Conservation (phyloP, 2,329 filamentous ascomycete species). For the Xylaria sp. region DNA sequence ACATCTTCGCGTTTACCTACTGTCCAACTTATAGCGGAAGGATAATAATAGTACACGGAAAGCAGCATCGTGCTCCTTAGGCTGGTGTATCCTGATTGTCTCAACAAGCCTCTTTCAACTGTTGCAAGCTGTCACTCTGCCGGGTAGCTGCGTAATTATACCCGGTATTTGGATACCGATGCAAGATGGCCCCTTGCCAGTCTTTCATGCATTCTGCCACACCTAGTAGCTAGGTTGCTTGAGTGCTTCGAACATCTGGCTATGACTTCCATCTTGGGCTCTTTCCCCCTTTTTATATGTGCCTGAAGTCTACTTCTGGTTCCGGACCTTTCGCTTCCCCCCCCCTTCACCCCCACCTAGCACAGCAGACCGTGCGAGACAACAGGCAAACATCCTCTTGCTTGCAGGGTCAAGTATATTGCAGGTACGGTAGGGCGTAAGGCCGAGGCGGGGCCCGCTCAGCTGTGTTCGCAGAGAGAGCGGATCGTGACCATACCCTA, state of each 20-base stretch:
- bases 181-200: slow-evolving; percentile 14
- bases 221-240: slow-evolving; percentile 12
- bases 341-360: slow-evolving; percentile 17
- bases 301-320: slow-evolving; percentile 4
- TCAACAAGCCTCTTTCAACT: background rate
- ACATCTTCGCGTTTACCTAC: slow-evolving; percentile 1
- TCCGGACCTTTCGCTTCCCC: background rate
- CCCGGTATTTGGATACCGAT: slow-evolving; percentile 35
- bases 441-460: slow-evolving; percentile 4
- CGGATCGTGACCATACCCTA: slow-evolving; percentile 17
- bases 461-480: slow-evolving; percentile 4
- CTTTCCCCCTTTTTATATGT: slow-evolving; percentile 7
- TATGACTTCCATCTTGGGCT: slow-evolving; percentile 10
- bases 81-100: background rate
- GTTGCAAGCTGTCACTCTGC: slow-evolving; percentile 5
- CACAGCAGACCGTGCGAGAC: slow-evolving; percentile 13
- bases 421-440: slow-evolving; percentile 14
- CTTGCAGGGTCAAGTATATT: slow-evolving; percentile 6
- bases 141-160: slow-evolving; percentile 19
- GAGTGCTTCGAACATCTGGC: too few species aligned
- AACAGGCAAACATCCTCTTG: slow-evolving; percentile 15
- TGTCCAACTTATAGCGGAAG: background rate
- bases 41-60: slow-evolving; percentile 6
- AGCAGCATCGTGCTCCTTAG: background rate
- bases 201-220: slow-evolving; percentile 18